These are phyloP conservation scores for Ilyonectria destructans DNA, from an alignment of 2,329 filamentous ascomycete genomes.

Conservation along the genomic window DNA sequence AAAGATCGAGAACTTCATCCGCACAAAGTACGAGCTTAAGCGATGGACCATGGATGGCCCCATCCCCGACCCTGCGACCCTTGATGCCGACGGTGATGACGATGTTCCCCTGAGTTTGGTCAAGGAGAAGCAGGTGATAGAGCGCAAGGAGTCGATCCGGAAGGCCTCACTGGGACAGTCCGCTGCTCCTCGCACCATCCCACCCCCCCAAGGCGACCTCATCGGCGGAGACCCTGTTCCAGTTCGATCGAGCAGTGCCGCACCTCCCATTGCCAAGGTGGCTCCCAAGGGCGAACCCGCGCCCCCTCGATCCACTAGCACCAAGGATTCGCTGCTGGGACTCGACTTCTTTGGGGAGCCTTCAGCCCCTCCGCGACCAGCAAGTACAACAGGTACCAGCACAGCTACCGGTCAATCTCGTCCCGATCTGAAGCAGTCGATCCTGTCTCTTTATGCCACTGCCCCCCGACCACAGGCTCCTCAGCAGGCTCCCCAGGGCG, in stretches of 20 bases:
- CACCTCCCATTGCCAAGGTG: conserved; percentile 73
- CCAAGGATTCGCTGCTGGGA: conserved; percentile 91
- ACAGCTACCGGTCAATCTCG: conserved; percentile 78
- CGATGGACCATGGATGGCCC: conserved; percentile 99
- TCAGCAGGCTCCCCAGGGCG: conserved; percentile 68
- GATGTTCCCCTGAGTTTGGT: conserved; percentile 79
- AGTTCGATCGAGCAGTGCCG: conserved; percentile 82
- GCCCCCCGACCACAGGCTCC: conserved; percentile 82
- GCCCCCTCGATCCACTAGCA: conserved; percentile 78
- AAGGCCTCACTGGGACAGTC: conserved; percentile 70
- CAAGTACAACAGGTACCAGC: conserved; percentile 81
- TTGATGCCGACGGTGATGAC: conserved; percentile 89
- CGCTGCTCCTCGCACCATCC: conserved; percentile 51
- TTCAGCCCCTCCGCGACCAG: conserved; percentile 82
- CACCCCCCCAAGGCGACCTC: conserved; percentile 78
- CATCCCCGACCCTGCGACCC: conserved; percentile 91
- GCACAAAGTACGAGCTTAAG: conserved; percentile 99
- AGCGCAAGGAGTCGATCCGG: conserved; percentile 73
- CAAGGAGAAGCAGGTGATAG: conserved; percentile 77
- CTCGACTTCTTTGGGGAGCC: conserved; percentile 91
- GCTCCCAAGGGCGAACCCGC: conserved; percentile 75
- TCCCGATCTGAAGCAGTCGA: conserved; percentile 97
- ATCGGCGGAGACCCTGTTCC: conserved; percentile 83
- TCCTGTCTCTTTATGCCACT: conserved; percentile 93
- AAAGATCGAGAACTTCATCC: conserved; percentile 99